Evolutionary conservation across 768 basidiomycete species (phyloP), one percentile per base, ranked within the genome.

Genomic region (Macrolepiota dolichaula): DNA sequence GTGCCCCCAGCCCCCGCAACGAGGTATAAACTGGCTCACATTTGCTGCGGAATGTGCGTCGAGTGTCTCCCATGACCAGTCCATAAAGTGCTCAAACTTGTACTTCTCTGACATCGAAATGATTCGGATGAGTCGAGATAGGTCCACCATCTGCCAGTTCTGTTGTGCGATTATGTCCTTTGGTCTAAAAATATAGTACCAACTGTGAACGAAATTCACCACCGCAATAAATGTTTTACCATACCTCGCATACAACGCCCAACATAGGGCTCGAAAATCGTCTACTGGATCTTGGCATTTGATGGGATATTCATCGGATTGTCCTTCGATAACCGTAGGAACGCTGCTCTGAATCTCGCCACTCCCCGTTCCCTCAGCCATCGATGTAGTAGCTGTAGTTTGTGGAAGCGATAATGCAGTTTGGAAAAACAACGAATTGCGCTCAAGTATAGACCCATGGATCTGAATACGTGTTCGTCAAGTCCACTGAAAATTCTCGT

Each of bases 221-320:
- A 32, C 29, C 13, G 10, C 9, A 2, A 57, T 49, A 4, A 3
- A 9, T n/a, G 19, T 32, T 17, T 24, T n/a, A 32, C 4, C 47
- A 19, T 25, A 57, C 57, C 35, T 36, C 2, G 57, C 57, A 35
- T 57, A 57, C 38, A 51, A 37, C 4, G 10, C 35, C 57, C 57
- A 57, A 37, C 57, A 51, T 6, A 57, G 24, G 4, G 57, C 57
- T 35, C 22, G 46, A 17, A 57, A 57, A 24, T 24, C 46, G n/a
- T 57, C 24, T 7, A 51, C n/a, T 17, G 35, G 22, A 38, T 51
- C 57, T 22, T 51, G 51, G 37, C 47, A 57, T 42, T 40, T 12
- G 37, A 59, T 51, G 2, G 57, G 57, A 29, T 59, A 42, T 13
- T 42, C 38, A 42, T 59, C 57, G 6, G 57, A 42, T 6, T n/a